Evolutionary conservation across 768 basidiomycete species (phyloP), one percentile per base, ranked within the genome.

Genomic region (Austroboletus festivus): DNA sequence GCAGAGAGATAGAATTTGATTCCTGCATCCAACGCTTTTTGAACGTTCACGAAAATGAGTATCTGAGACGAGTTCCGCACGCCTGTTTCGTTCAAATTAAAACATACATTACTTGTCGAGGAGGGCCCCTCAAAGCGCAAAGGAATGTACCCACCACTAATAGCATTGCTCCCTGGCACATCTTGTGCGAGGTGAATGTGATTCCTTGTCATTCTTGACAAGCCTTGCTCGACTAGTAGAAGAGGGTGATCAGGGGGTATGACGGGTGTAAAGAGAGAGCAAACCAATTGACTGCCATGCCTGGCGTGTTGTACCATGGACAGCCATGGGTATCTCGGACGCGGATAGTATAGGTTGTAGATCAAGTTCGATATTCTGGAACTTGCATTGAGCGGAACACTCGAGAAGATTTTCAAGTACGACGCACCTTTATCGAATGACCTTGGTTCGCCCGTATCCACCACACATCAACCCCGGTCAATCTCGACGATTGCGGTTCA

Each of bases 101-200:
- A n/a, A n/a, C n/a, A n/a, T n/a, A n/a, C n/a, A n/a, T n/a, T n/a
- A n/a, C n/a, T 12, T 12, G 38, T 38, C 21, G 19, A 43, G 28
- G 5, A 28, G 28, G 28, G 44, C 46, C 13, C 35, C 8, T 22
- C 22, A 35, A 28, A n/a, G 28, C 15, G 26, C 41, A 42, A 38
- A 50, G 24, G 34, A 33, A 16, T n/a, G 33, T 20, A 65, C 82
- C 21, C 48, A 90, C 93, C 91, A 54, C 89, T 93, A 44, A 86
- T 78, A 41, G 89, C 82, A 5, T 78, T 77, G 2, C 82, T 69
- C 1, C 82, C 81, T 3, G 76, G 71, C 3, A 89, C 69, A 30
- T 87, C 85, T 63, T 93, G 87, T 0, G 94, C 93, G 13, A 96
- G 74, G 66, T 99, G 95, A 33, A 98, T 87, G 60, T 97, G 93